phyloP scores from a whole-genome alignment of 768 basidiomycete species.

The Hygrocybe coccinea region DNA sequence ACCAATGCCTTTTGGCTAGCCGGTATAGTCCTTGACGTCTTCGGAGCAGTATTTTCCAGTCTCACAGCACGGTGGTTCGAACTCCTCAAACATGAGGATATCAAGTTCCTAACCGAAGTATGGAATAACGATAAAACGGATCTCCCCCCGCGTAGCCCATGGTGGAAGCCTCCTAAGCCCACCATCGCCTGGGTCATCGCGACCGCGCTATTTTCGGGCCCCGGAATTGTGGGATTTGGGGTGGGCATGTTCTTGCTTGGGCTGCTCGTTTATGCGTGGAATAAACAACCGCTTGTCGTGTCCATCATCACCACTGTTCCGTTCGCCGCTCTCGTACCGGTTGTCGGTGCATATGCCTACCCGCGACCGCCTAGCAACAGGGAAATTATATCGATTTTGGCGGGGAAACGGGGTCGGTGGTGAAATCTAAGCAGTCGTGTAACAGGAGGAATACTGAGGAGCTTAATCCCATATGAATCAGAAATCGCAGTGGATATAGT shows the following conservation, averaged over 20 bases:
- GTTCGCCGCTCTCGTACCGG: neutral
- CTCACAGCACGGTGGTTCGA: neutral
- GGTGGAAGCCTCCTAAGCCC: neutral
- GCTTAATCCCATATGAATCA: too few species aligned
- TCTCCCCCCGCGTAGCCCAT: neutral
- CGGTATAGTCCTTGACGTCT: neutral
- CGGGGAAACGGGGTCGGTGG: neutral
- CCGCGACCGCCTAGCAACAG: neutral
- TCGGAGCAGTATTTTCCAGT: neutral
- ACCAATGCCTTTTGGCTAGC: neutral
- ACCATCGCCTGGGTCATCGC: neutral
- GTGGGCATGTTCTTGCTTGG: neutral
- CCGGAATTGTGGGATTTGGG: neutral
- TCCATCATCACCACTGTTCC: neutral
- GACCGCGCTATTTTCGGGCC: neutral
- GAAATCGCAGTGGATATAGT: too few species aligned
- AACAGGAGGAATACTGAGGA: too few species aligned
- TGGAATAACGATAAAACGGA: too few species aligned
- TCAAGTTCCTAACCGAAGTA: neutral
- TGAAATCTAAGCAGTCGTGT: neutral
- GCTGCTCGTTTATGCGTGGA: neutral
- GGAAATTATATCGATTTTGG: neutral
- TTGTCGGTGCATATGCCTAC: neutral
- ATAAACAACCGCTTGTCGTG: neutral
- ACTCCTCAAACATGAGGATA: neutral